Conservation (phyloP, 2,329 filamentous ascomycete genomes). For the Colletotrichum musae region DNA sequence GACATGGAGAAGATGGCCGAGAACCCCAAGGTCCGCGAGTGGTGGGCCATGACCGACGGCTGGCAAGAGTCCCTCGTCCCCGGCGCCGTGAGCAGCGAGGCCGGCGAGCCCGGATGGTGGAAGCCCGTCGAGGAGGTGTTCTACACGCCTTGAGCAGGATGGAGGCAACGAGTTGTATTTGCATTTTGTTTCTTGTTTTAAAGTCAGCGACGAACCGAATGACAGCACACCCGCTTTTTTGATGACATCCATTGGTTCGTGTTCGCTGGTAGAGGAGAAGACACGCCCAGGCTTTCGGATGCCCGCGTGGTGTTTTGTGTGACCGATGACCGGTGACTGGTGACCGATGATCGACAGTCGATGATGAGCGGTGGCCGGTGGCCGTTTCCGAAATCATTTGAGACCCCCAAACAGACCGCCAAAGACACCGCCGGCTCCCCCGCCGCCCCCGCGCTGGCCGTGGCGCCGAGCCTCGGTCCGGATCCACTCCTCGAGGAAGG, state of each 20-base stretch:
- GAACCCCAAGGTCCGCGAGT: slow-evolving; percentile 80
- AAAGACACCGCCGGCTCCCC: slow-evolving; percentile 53
- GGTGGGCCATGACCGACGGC: slow-evolving; percentile 86
- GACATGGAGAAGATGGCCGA: slow-evolving; percentile 84
- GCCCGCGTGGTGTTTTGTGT: neutral
- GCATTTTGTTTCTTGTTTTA: slow-evolving; percentile 2
- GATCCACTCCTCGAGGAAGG: slow-evolving; percentile 69
- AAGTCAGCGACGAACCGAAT: slow-evolving; percentile 34
- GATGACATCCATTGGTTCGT: slow-evolving; percentile 2
- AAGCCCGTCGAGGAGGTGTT: slow-evolving; percentile 79
- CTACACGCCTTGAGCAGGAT: slow-evolving; percentile 62
- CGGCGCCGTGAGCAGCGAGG: slow-evolving; percentile 71
- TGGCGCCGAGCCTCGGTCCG: slow-evolving; percentile 63
- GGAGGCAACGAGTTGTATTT: slow-evolving; percentile 28
- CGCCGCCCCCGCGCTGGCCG: slow-evolving; percentile 60
- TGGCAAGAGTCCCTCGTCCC: slow-evolving; percentile 78
- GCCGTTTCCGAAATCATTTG: slow-evolving; percentile 16
- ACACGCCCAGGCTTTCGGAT: neutral
- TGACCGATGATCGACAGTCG: neutral
- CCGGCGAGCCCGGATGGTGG: slow-evolving; percentile 77
- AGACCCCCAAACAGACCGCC: slow-evolving; percentile 58
- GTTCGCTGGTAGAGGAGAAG: slow-evolving; percentile 1
- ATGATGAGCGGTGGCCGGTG: neutral
- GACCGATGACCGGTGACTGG: neutral
- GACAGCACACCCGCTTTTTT: slow-evolving; percentile 20